Percentiles rank a stretch among this genome's conserved stretches.
Conservation (phyloP, 108 stramenopile species). For the Bacterosira constricta region DNA sequence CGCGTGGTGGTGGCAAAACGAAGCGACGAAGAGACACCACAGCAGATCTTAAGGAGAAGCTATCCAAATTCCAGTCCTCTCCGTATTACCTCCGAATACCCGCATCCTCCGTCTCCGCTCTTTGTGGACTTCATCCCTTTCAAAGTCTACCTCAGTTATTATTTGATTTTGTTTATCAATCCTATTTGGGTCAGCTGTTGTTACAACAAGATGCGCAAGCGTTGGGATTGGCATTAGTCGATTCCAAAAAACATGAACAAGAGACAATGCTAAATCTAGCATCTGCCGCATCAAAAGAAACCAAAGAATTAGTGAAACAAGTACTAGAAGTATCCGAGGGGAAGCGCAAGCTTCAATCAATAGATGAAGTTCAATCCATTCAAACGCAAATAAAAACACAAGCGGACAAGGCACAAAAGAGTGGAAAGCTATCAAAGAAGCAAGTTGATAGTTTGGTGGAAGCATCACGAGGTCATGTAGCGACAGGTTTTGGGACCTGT, state of each 20-base stretch:
- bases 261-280: constrained; percentile 56
- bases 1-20: no score
- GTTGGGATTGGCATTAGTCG: constrained; percentile 54
- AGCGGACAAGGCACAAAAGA: constrained; percentile 34
- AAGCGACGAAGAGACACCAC: background rate
- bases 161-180: constrained; percentile 74
- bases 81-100: constrained; percentile 60
- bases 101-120: constrained; percentile 60
- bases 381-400: constrained; percentile 35
- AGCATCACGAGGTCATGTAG: constrained; percentile 49
- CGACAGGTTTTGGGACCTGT: constrained; percentile 67
- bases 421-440: constrained; percentile 35
- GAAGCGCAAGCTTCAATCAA: constrained; percentile 27
- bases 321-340: constrained; percentile 51
- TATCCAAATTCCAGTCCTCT: constrained; percentile 43
- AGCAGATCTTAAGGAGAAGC: background rate
- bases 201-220: constrained; percentile 55
- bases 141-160: constrained; percentile 55
- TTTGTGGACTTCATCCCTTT: constrained; percentile 71
- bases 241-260: constrained; percentile 44
- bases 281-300: constrained; percentile 46
- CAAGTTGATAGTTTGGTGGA: constrained; percentile 59
- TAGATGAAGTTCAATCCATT: constrained; percentile 55
- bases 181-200: constrained; percentile 53
- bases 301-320: constrained; percentile 43